Evolutionary conservation across 1,139 yeast genomes (phyloP).

Genomic region (Yamadazyma taylorii): DNA sequence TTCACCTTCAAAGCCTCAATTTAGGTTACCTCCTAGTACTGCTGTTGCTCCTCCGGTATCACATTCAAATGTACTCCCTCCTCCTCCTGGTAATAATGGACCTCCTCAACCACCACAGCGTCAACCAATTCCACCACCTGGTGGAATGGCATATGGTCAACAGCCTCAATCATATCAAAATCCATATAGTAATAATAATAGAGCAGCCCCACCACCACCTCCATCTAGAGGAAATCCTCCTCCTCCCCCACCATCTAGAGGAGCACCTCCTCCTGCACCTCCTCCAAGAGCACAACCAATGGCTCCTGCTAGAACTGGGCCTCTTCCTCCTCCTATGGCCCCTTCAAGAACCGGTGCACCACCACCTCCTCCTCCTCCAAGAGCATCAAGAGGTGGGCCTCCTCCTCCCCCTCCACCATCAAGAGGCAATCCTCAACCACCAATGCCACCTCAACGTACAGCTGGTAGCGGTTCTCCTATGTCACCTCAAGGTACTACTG

Average conservation of each 20-base stretch:
- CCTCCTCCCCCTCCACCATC: slow-evolving; percentile 19
- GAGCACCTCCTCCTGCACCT: slow-evolving; percentile 16
- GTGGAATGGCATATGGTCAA: slow-evolving; percentile 4
- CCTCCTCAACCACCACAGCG: slow-evolving; percentile 5
- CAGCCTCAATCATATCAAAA: slow-evolving; percentile 3
- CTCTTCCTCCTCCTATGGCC: slow-evolving; percentile 25
- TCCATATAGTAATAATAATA: slow-evolving; percentile 4
- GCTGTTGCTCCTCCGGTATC: slow-evolving; percentile 32
- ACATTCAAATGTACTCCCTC: slow-evolving; percentile 29
- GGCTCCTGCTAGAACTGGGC: slow-evolving; percentile 20
- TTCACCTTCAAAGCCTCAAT: slow-evolving; percentile 19
- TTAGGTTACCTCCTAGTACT: slow-evolving; percentile 28
- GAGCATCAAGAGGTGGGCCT: slow-evolving; percentile 26
- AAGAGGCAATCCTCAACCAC: slow-evolving; percentile 6
- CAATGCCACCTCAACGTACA: slow-evolving; percentile 10
- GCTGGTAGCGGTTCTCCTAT: slow-evolving; percentile 4
- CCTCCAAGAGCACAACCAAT: slow-evolving; percentile 6
- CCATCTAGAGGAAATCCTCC: slow-evolving; percentile 14
- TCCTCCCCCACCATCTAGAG: slow-evolving; percentile 4
- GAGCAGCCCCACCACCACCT: slow-evolving; percentile 22
- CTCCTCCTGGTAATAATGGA: slow-evolving; percentile 6
- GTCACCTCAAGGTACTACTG: slow-evolving; percentile 1
- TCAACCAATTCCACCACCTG: slow-evolving; percentile 13
- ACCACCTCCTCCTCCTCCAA: slow-evolving; percentile 37
- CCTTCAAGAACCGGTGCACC: slow-evolving; percentile 21